Base-by-base conservation (phyloP, 768 basidiomycete species). In the Trichaptum fuscoviolaceum region DNA sequence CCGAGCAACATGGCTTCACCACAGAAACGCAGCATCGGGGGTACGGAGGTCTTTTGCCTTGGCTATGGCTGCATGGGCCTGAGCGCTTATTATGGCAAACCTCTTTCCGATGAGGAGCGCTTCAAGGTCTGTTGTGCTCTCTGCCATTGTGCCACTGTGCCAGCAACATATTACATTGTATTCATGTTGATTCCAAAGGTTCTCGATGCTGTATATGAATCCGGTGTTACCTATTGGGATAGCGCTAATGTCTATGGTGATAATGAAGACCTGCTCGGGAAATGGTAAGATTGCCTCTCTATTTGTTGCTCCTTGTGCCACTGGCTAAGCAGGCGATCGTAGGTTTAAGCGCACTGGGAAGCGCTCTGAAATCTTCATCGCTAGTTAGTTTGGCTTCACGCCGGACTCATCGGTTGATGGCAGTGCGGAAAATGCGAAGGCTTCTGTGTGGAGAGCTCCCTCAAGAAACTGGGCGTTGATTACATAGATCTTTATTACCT, bases 21-120 rank as follows among this genome's bases (percentile, higher is more conserved):
- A 52, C 42, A 52, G 42, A 52, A 52, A 20, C 42, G 42, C 42
- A 52, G 15, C 42, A 52, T 52, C 10, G 85, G 84, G 25, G 72
- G 77, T 15, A 73, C 76, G 27, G 65, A 76, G 15, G 81, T 86
- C n/a, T 77, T 81, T 7, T 82, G 82, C 23, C 79, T 90, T 12
- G 87, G 87, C 2, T 87, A 84, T 66, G 88, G 88, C 7, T 75
- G 80, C 8, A 88, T 88, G 87, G 86, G 85, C 7, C 70, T 88
- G 15, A 81, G 82, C 17, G 78, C 75, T 0, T 77, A 72, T 58
- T 87, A 86, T 65, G 86, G 87, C n/a, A 66, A 71, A 1, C 71
- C 73, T 0, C 75, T 75, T 15, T 67, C 59, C 25, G 59, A 61
- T 61, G 59, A 61, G 23, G 59, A 61, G 25, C 59, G 59, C 59